These are phyloP conservation scores for Wickerhamiella hasegawae DNA, from an alignment of 805 yeast genomes.

Conservation along the genomic window DNA sequence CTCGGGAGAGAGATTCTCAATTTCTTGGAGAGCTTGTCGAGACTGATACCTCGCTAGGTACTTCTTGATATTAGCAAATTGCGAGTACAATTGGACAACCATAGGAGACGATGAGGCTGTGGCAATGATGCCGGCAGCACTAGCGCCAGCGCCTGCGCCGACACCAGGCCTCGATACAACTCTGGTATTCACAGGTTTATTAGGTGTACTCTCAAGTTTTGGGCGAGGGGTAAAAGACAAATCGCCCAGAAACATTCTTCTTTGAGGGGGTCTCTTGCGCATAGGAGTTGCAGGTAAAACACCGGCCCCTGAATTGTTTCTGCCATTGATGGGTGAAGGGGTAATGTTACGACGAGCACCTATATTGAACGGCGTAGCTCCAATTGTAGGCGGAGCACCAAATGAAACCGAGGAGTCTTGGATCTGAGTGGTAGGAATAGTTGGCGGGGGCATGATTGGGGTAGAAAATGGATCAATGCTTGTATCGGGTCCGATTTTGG, in stretches of 20 bases:
- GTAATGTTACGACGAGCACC: not conserved
- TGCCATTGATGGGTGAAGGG: not conserved
- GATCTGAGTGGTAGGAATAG: too few species aligned
- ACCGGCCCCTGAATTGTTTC: not conserved
- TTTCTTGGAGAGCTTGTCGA: conserved; percentile 53
- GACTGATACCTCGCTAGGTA: conserved; percentile 41
- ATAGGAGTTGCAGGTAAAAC: not conserved
- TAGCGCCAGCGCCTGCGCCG: not conserved
- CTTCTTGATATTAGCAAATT: not conserved
- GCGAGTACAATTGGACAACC: not conserved
- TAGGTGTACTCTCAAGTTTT: not conserved
- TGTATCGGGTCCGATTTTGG: not conserved
- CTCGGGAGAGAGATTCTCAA: conserved; percentile 38
- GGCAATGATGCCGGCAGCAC: not conserved
- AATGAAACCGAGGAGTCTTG: too few species aligned
- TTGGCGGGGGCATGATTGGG: not conserved
- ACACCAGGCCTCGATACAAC: not conserved
- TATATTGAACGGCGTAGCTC: not conserved
- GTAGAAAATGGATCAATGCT: not conserved
- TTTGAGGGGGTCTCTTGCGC: not conserved
- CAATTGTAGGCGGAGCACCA: not conserved
- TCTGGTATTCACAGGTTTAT: not conserved
- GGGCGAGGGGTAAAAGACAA: not conserved
- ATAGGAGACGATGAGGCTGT: not conserved
- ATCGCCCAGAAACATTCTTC: not conserved